Evolutionary conservation across 2,329 filamentous ascomycete species (phyloP).

Genomic region (Cladosporium sp.): DNA sequence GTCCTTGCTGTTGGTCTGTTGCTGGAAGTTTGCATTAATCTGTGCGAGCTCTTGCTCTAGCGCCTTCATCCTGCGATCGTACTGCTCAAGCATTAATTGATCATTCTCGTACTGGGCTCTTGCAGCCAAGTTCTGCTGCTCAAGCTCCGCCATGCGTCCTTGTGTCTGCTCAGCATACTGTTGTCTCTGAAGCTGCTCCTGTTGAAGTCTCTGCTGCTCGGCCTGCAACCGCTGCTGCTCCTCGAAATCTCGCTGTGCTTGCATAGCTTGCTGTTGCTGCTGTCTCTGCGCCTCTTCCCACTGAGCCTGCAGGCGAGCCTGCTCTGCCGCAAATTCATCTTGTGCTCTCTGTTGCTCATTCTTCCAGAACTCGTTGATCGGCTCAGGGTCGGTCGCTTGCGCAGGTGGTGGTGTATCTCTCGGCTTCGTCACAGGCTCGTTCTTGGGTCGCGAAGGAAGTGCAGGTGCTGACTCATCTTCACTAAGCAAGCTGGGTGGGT

Average conservation of each 20-base stretch:
- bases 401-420: conserved; percentile 62
- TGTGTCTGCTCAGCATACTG: conserved; percentile 93
- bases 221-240: conserved; percentile 84
- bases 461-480: conserved; percentile 76
- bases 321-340: conserved; percentile 91
- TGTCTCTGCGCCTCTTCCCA: conserved; percentile 75
- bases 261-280: conserved; percentile 76
- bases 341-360: conserved; percentile 86
- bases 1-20: conserved; percentile 85
- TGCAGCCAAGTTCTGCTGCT: conserved; percentile 91
- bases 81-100: conserved; percentile 94
- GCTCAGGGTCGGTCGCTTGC: conserved; percentile 77
- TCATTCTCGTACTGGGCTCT: conserved; percentile 95
- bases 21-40: conserved; percentile 74
- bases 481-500: conserved; percentile 81
- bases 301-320: conserved; percentile 79
- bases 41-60: conserved; percentile 82
- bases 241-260: conserved; percentile 92
- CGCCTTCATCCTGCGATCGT: conserved; percentile 87
- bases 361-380: conserved; percentile 98
- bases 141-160: conserved; percentile 89
- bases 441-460: conserved; percentile 69
- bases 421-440: conserved; percentile 65
- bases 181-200: conserved; percentile 82
- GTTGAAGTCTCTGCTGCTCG: conserved; percentile 85